Conservation (phyloP, 2,329 filamentous ascomycete species). For the Colletotrichum somersetense region DNA sequence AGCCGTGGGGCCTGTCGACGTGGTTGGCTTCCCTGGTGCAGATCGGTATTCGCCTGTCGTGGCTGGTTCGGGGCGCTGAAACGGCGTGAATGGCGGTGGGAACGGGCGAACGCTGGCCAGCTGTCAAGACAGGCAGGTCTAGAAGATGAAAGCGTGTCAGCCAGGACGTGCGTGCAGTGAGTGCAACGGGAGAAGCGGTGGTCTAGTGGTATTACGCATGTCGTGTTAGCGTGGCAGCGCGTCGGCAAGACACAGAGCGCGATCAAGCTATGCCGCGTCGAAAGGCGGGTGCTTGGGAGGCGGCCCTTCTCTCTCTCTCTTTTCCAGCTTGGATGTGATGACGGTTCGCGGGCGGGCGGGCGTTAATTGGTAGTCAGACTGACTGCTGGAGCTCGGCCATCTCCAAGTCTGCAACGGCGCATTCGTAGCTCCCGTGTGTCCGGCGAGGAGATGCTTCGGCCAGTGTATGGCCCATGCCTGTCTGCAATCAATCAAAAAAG, state of each 20-base stretch:
- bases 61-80: conserved; percentile 23
- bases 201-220: conserved; percentile 1
- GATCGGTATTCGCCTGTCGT: conserved; percentile 35
- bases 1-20: conserved; percentile 13
- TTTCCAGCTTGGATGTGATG: conserved; percentile 13
- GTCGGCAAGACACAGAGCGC: conserved; percentile 15
- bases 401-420: conserved; percentile 36
- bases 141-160: neutral
- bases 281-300: conserved; percentile 7
- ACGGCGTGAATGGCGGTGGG: conserved; percentile 5
- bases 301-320: conserved; percentile 18
- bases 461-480: neutral
- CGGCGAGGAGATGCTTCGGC: conserved; percentile 4
- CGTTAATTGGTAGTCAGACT: neutral
- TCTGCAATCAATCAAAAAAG: conserved; percentile 16
- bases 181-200: neutral
- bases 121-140: conserved; percentile 25
- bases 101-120: conserved; percentile 18
- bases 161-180: conserved; percentile 4
- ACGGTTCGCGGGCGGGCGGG: neutral
- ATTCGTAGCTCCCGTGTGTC: conserved; percentile 32
- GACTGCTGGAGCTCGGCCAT: neutral
- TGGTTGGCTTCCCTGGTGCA: conserved; percentile 37
- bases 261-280: conserved; percentile 19
- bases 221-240: conserved; percentile 4